Evolutionary conservation across 2,329 filamentous ascomycete genomes (phyloP).

Genomic region (Pseudogymnoascus sp.): DNA sequence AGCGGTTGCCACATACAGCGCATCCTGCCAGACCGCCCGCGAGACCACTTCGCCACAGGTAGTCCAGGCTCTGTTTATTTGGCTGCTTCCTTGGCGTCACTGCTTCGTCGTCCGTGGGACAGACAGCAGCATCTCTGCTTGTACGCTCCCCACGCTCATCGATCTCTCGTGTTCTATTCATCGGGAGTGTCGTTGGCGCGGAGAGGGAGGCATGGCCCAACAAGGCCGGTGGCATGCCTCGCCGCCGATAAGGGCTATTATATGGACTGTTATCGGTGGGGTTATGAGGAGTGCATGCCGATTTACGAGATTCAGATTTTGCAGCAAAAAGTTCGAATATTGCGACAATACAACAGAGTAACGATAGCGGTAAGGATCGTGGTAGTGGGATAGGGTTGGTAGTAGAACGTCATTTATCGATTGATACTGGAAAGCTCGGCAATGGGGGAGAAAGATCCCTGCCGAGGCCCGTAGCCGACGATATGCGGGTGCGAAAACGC

Average conservation of each 20-base stretch:
- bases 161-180: conserved; percentile 33
- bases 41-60: conserved; percentile 72
- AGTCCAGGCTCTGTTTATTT: conserved; percentile 70
- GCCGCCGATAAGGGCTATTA: conserved; percentile 19
- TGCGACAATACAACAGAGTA: too few relatives aligned
- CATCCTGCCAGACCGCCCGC: conserved; percentile 89
- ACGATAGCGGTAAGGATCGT: too few relatives aligned
- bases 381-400: background rate
- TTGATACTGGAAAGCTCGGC: background rate
- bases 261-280: background rate
- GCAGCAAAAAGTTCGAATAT: background rate
- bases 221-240: conserved; percentile 48
- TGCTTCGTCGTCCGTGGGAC: conserved; percentile 44
- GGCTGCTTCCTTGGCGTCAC: conserved; percentile 38
- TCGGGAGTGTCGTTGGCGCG: conserved; percentile 27
- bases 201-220: conserved; percentile 51
- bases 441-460: background rate
- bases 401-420: background rate
- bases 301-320: background rate
- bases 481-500: background rate
- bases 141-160: conserved; percentile 21
- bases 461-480: background rate
- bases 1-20: conserved; percentile 51
- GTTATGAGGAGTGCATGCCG: conserved; percentile 15
- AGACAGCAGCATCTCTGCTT: conserved; percentile 34